Evolutionary conservation across 257 asterid species (phyloP), one percentile per base, ranked within the genome.

Genomic region (Fraxinus pennsylvanica): DNA sequence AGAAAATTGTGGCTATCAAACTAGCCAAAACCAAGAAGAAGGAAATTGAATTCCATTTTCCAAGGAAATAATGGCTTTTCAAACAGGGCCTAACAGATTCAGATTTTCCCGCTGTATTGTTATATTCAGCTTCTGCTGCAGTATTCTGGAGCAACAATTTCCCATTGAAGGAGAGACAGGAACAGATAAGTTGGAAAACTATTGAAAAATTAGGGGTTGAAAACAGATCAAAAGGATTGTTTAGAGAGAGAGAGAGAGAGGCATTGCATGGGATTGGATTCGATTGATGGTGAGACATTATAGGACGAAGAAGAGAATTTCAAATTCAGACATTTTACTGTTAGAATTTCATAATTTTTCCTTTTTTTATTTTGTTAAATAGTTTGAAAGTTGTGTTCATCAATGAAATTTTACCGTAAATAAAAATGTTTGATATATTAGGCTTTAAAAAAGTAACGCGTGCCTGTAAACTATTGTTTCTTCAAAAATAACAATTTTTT

Each of bases 131-230:
- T 14, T 85, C 83, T 1, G 74, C 78, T 9, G 76, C 41, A 72
- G 81, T 14, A 81, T 82, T 25, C 79, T 73, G 82, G 90, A 78
- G 83, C 92, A 90, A 82, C 92, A 90, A 80, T 82, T 74, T 63
- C 94, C 94, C 94, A 90, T 88, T 67, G 35, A 63, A 63, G 74
- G 68, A 22, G 71, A 38, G 71, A 66, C 32, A 72, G 47, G 73
- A 68, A 75, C 22, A 66, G 43, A 41, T 52, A 80, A 79, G 52
- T 73, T 71, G 9, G 10, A 22, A 21, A 30, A 12, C 10, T 30
- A 43, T 25, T 25, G 69, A 27, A 9, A 63, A 63, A 25, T 35
- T 25, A 50, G 74, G 41, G 71, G 41, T 75, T 68, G 25, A 74
- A 80, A 80, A 54, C 32, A 70, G 30, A 70, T 70, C 29, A 54